These are phyloP conservation scores for Candida loeiensis DNA, from an alignment of 805 yeast genomes.

Conservation along the genomic window DNA sequence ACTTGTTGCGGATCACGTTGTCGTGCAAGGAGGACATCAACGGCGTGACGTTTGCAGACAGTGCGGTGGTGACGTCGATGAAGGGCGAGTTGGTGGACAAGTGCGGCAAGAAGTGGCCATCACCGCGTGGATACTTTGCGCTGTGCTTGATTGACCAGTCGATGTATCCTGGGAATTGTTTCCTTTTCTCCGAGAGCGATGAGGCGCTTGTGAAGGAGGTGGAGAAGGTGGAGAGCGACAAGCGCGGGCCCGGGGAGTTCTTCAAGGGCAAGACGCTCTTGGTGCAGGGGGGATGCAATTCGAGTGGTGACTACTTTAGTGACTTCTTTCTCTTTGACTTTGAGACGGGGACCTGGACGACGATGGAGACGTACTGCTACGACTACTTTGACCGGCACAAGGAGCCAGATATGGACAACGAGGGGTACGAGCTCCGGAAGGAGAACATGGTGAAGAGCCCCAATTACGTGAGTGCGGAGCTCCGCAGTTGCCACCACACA, in stretches of 20 bases:
- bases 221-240: slow-evolving; percentile 8
- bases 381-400: slow-evolving; percentile 30
- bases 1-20: slow-evolving; percentile 34
- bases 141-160: slow-evolving; percentile 25
- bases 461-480: slow-evolving; percentile 35
- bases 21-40: slow-evolving; percentile 18
- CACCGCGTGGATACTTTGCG: slow-evolving; percentile 41
- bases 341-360: slow-evolving; percentile 32
- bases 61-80: slow-evolving; percentile 18
- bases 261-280: slow-evolving; percentile 29
- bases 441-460: slow-evolving; percentile 27
- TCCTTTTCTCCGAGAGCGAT: slow-evolving; percentile 6
- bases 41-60: slow-evolving; percentile 17
- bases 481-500: slow-evolving; percentile 40
- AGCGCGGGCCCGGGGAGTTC: slow-evolving; percentile 11
- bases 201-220: background rate
- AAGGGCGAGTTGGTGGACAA: slow-evolving; percentile 5
- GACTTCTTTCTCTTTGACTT: slow-evolving; percentile 34
- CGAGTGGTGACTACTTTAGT: slow-evolving; percentile 24
- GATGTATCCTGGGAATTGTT: slow-evolving; percentile 18
- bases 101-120: slow-evolving; percentile 23
- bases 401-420: slow-evolving; percentile 32
- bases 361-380: slow-evolving; percentile 30
- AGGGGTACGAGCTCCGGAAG: slow-evolving; percentile 16
- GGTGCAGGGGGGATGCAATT: slow-evolving; percentile 41